Evolutionary conservation across 129 eudicot genomes (phyloP).

Genomic region (Artemisia annua): DNA sequence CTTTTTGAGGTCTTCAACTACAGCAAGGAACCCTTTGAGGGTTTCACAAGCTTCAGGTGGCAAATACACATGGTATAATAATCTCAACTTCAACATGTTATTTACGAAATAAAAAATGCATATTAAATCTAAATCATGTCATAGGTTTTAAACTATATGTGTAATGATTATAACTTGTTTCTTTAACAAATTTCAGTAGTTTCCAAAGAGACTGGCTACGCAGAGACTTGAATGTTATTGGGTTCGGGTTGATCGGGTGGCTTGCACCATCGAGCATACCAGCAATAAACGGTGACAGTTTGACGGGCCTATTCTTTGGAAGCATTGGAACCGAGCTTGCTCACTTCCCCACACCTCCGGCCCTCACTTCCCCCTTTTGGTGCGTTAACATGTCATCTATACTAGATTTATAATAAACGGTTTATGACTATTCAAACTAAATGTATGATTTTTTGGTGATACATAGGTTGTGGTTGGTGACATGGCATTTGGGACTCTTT

Average conservation of each 20-base stretch:
- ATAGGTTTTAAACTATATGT: background rate
- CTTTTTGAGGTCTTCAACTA: conserved; percentile 49
- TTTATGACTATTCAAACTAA: background rate
- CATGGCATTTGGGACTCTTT: conserved; percentile 95
- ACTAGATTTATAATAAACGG: background rate
- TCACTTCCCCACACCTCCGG: conserved; percentile 95
- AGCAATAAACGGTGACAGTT: conserved; percentile 74
- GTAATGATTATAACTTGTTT: background rate
- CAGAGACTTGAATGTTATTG: conserved; percentile 85
- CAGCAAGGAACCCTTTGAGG: conserved; percentile 67
- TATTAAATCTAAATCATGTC: no score
- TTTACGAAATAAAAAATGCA: no score
- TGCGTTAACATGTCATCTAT: conserved; percentile 12
- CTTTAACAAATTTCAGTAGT: conserved; percentile 25
- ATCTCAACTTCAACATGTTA: background rate
- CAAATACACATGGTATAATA: conserved; percentile 67
- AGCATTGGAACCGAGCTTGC: conserved; percentile 94
- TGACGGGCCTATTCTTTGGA: conserved; percentile 69
- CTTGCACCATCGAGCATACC: conserved; percentile 94
- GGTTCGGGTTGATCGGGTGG: conserved; percentile 97
- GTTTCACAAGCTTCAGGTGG: conserved; percentile 59
- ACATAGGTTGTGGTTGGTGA: conserved; percentile 84
- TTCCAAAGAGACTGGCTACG: conserved; percentile 90
- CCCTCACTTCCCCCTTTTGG: conserved; percentile 89
- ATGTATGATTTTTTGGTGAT: background rate